Evolutionary conservation across 202 grass and related monocot genomes (phyloP), one percentile per base, ranked within the genome.

Genomic region (Schoenoplectus triqueter): DNA sequence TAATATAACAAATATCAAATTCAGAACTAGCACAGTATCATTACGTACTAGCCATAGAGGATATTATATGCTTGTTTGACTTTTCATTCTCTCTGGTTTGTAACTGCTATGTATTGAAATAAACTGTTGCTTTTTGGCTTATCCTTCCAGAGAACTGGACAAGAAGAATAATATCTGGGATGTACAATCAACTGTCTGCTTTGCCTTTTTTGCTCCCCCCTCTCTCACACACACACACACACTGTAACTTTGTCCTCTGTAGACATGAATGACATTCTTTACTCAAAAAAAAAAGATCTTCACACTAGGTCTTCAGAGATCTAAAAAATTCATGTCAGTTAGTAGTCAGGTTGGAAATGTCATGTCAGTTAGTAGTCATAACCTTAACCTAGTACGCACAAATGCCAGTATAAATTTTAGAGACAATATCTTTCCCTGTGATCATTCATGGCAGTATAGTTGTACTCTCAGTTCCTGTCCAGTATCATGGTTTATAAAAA

Each of bases 171-270:
- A 79, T 60, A 7, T 42, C 31, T 79, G 6, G 20, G 17, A 14
- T 18, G 74, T 78, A 41, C 52, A 61, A 78, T 60, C 50, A 60
- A 78, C 5, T 61, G 8, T 79, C 48, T 54, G 20, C 20, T 63
- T 1, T 19, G 13, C 18, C 31, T 20, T 63, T 20, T 20, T 5
- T 80, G 2, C 57, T 21, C 20, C 49, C 56, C 73, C 56, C 49
- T n/a, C 40, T 69, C 0, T n/a, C 31, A 31, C 31, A 31, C 31
- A 31, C 31, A 31, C 31, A 31, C 31, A 31, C 31, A 31, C 31
- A 31, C 31, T 31, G 31, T 31, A 31, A 31, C 31, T 31, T 31
- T 31, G 31, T 31, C 31, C 31, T 31, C 31, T 31, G 31, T 31
- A 31, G 31, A 31, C 31, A 31, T 31, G 31, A 31, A 31, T 31